phyloP scores from a whole-genome alignment of 352 stramenopile species.

The Peronosclerospora sorghi region DNA sequence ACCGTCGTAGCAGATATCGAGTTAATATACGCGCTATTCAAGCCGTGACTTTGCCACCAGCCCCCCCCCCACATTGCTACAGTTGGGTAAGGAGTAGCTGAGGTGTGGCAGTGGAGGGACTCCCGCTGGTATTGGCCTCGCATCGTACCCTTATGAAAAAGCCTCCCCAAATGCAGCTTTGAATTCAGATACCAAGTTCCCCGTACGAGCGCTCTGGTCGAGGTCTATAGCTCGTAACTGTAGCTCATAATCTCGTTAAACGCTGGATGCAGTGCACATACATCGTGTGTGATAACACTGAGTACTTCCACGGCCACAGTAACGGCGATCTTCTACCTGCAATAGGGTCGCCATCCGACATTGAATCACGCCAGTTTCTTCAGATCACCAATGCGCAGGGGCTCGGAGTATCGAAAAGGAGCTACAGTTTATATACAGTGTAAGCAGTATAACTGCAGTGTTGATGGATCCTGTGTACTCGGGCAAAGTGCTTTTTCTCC shows the following conservation, averaged over 20 bases:
- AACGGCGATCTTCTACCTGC: conserved; percentile 54
- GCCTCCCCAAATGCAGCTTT: conserved; percentile 21
- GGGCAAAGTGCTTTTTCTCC: conserved; percentile 75
- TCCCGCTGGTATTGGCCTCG: conserved; percentile 60
- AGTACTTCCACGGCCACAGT: conserved; percentile 79
- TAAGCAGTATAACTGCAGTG: conserved; percentile 62
- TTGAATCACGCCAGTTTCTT: conserved; percentile 54
- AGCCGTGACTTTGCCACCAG: no score
- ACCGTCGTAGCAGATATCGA: no score
- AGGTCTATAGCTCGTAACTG: background rate
- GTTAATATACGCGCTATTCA: no score
- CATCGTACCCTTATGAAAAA: conserved; percentile 52
- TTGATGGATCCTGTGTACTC: conserved; percentile 84
- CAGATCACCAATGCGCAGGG: conserved; percentile 78
- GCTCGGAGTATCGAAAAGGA: conserved; percentile 66
- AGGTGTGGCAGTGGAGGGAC: conserved; percentile 75
- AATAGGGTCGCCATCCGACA: conserved; percentile 38
- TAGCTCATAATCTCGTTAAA: background rate
- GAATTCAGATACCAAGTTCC: conserved; percentile 27
- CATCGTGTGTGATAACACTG: conserved; percentile 79
- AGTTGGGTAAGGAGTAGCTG: no score
- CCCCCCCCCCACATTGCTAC: no score
- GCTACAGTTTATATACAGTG: conserved; percentile 61
- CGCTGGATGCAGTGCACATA: conserved; percentile 46
- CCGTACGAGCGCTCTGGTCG: conserved; percentile 8